A percentile compares a stretch with the other conserved stretches of the same genome.
Conservation (phyloP, 208 protist genomes). For the Leptomonas seymouri region DNA sequence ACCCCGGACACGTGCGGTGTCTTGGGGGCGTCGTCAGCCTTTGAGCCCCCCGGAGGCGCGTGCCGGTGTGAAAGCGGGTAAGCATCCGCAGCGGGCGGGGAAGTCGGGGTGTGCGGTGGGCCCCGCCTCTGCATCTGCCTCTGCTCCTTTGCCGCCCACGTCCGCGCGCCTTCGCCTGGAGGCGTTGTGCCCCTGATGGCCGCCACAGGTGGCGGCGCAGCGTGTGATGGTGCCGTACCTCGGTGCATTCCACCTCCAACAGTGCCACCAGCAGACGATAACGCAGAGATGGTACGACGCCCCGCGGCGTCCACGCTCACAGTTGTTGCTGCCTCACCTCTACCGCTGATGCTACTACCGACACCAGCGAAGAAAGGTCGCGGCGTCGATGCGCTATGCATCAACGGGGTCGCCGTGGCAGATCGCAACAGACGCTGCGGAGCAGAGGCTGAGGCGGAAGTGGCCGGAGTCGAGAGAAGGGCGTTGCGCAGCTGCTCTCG, state of each 20-base stretch:
- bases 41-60: no score
- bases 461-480: conserved; percentile 4
- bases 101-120: conserved; percentile 1
- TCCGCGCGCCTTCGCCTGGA: background rate
- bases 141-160: background rate
- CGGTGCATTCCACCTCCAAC: no score
- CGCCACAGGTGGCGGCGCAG: background rate
- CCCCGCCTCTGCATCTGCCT: background rate
- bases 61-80: no score
- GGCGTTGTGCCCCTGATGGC: background rate
- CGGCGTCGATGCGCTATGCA: conserved; percentile 16
- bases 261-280: no score
- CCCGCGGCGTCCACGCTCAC: background rate
- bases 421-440: conserved; percentile 12
- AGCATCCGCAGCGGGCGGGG: background rate
- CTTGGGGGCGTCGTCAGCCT: no score
- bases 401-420: conserved; percentile 21
- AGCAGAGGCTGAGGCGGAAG: background rate
- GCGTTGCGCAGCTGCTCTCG: conserved; percentile 71
- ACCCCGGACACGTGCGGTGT: no score
- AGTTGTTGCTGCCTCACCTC: background rate
- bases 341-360: background rate
- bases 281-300: no score
- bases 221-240: no score
- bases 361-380: background rate